phyloP scores from a whole-genome alignment of 225 moss, liverwort and hornwort genomes.

The Pseudoscleropodium purum region DNA sequence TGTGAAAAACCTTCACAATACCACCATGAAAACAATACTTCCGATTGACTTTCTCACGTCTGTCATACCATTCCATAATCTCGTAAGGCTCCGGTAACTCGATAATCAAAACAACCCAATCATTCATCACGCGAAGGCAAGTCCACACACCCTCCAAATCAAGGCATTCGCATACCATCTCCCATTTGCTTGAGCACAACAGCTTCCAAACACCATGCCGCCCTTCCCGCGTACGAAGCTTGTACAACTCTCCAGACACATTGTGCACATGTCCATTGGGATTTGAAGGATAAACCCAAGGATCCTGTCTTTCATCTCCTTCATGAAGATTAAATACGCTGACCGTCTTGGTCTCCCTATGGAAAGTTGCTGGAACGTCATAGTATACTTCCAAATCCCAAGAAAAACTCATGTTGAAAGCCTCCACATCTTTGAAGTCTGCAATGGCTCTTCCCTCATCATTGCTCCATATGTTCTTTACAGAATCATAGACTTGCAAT shows the following conservation, averaged over 20 bases:
- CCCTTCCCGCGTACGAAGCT: neutral
- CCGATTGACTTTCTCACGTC: rapidly evolving
- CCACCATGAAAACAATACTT: neutral
- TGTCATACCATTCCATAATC: neutral
- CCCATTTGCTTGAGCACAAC: neutral
- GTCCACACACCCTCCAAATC: neutral
- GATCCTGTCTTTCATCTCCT: neutral
- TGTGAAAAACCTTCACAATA: neutral
- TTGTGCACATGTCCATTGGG: neutral
- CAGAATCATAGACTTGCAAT: neutral
- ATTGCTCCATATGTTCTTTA: neutral
- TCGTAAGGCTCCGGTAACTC: neutral
- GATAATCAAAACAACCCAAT: neutral
- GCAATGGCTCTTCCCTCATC: neutral
- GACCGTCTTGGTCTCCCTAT: neutral
- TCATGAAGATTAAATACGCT: neutral
- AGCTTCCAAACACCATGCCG: neutral
- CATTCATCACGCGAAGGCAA: neutral
- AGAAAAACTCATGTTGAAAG: neutral
- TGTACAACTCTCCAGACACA: neutral
- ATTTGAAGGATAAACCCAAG: neutral
- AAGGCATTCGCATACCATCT: neutral
- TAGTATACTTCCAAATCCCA: rapidly evolving
- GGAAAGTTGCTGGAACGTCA: neutral
- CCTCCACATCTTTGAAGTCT: neutral